phyloP scores from a whole-genome alignment of 148 eudicot species.

The Diospyros kaki region DNA sequence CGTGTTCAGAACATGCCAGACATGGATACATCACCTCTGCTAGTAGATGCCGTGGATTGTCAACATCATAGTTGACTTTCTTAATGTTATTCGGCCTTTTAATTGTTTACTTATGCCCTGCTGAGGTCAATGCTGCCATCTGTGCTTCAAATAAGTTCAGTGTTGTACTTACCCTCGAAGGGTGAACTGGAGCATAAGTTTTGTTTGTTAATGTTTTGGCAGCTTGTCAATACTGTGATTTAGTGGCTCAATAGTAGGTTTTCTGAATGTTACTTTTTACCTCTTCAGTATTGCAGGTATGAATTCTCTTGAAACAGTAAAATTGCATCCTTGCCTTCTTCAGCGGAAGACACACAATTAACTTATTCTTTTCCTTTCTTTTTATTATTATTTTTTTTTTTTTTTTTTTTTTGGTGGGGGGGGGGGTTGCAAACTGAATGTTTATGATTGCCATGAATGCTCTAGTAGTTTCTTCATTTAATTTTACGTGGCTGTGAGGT shows the following conservation, averaged over 20 bases:
- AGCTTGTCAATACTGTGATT: background rate
- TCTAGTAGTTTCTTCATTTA: too few species aligned
- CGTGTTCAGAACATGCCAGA: too few species aligned
- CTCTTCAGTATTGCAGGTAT: background rate
- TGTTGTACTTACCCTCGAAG: background rate
- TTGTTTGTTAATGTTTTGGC: background rate
- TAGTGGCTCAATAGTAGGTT: background rate
- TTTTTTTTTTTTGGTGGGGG: too few species aligned
- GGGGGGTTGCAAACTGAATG: too few species aligned
- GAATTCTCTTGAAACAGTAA: background rate
- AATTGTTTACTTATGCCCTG: background rate
- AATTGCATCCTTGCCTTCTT: conserved; percentile 3
- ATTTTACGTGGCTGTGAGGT: too few species aligned
- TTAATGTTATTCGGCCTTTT: too few species aligned
- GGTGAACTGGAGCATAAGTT: background rate
- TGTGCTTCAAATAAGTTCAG: background rate
- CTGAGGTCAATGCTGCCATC: background rate
- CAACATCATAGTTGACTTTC: too few species aligned
- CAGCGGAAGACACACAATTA: background rate
- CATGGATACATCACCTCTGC: too few species aligned
- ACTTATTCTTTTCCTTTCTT: background rate
- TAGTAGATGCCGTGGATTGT: too few species aligned
- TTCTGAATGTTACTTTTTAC: background rate
- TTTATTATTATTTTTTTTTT: too few species aligned
- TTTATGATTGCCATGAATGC: too few species aligned